Evolutionary conservation across 495 filamentous ascomycete species (phyloP), one percentile per base, ranked within the genome.

Genomic region (Aspergillus avenaceus): DNA sequence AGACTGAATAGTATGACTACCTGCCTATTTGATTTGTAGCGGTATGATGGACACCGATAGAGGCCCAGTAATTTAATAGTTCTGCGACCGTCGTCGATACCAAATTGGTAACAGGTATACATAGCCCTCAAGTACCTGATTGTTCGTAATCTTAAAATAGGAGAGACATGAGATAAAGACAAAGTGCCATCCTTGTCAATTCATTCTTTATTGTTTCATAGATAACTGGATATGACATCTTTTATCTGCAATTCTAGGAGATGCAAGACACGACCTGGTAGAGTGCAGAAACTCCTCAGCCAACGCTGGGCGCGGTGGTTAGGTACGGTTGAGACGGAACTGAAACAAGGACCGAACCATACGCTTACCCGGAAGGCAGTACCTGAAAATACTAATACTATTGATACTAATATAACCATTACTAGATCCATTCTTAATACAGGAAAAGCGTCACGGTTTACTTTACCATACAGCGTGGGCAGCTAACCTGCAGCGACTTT

Each of bases 401-500:
- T 21, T 25, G 19, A 13, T 28, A 26, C 18, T 28, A 13, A 31
- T 9, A 34, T 21, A 9, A 45, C 5, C 29, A 32, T 26, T 45
- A 45, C 42, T 22, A 38, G 13, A 38, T 18, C 28, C 12, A 31
- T 38, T 21, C 22, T 31, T 23, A 38, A 52, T 56, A 54, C 58
- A n/a, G 41, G 37, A 45, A 43, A 46, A 54, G 25, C 51, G 54
- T 57, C 54, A 55, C 42, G 16, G 16, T 51, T 53, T 56, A 58
- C 22, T 51, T 53, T 56, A 58, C 55, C 26, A 51, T 55, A 60
- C 57, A 47, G 22, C 25, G 43, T 51, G 42, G 48, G 41, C 49
- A 50, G 45, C 52, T 58, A 55, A 59, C 53, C 60, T 53, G 46
- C 57, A 53, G 48, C 52, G 48, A 55, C 58, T 62, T 58, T 59